Percentiles rank a stretch among this genome's conserved stretches.
These are phyloP conservation scores for Entomortierella parvispora DNA, from an alignment of 192 early-diverging fungal species.

Conservation along the genomic window DNA sequence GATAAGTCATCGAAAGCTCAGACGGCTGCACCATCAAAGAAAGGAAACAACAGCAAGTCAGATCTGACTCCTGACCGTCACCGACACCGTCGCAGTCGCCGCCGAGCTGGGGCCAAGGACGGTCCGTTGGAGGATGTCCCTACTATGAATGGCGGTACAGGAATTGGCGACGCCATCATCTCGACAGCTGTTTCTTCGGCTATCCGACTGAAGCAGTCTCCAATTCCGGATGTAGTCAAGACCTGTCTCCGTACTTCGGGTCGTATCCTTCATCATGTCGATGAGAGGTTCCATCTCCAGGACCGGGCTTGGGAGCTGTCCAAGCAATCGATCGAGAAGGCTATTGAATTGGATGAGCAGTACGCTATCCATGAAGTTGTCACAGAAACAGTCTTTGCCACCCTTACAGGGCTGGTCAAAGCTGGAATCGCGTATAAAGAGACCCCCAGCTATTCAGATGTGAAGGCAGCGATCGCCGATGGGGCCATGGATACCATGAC, in stretches of 20 bases:
- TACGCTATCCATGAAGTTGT: slow-evolving; percentile 66
- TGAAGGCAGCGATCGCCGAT: background rate
- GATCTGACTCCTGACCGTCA: background rate
- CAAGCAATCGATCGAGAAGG: slow-evolving; percentile 55
- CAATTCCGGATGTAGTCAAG: slow-evolving; percentile 61
- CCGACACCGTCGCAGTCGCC: background rate
- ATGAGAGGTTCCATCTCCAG: slow-evolving; percentile 59
- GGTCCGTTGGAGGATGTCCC: background rate
- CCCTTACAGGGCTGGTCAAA: slow-evolving; percentile 57
- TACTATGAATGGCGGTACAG: background rate
- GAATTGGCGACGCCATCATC: slow-evolving; percentile 52
- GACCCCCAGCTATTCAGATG: slow-evolving; percentile 50
- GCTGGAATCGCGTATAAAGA: slow-evolving; percentile 63
- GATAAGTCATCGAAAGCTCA: no score
- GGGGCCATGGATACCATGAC: background rate
- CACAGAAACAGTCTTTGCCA: slow-evolving; percentile 54
- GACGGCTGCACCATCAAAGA: background rate
- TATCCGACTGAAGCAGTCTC: slow-evolving; percentile 64
- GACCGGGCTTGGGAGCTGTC: slow-evolving; percentile 62
- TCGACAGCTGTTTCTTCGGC: slow-evolving; percentile 57
- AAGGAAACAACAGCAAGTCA: background rate
- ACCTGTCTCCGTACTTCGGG: slow-evolving; percentile 40
- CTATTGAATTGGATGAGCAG: slow-evolving; percentile 62
- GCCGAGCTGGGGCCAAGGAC: background rate
- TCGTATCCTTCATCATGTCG: slow-evolving; percentile 54